phyloP scores from a whole-genome alignment of 2,329 filamentous ascomycete genomes.

The Periconia sp. region DNA sequence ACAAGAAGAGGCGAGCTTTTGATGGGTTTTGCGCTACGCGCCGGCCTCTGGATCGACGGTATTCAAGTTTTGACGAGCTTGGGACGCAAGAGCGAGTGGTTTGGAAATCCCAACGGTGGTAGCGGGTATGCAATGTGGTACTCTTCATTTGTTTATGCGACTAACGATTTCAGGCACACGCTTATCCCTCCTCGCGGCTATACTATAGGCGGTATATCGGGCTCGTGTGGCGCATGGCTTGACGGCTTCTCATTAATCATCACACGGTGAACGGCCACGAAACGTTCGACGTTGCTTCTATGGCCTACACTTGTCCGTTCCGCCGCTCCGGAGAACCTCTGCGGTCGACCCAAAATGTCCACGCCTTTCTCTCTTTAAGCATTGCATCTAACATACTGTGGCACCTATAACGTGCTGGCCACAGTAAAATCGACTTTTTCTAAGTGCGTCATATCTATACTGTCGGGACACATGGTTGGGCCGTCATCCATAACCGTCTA shows the following conservation, averaged over 20 bases:
- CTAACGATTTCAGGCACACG: slow-evolving; percentile 68
- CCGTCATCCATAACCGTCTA: too few relatives aligned
- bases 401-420: too few relatives aligned
- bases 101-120: slow-evolving; percentile 80
- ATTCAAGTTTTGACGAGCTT: slow-evolving; percentile 88
- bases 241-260: slow-evolving; percentile 87
- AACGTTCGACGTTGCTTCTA: too few relatives aligned
- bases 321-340: too few relatives aligned
- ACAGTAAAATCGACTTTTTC: too few relatives aligned
- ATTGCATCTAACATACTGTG: too few relatives aligned
- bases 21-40: slow-evolving; percentile 82
- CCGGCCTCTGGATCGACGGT: slow-evolving; percentile 83
- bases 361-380: too few relatives aligned
- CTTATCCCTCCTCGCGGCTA: slow-evolving; percentile 90
- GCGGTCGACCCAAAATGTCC: too few relatives aligned
- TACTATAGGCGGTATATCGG: slow-evolving; percentile 84
- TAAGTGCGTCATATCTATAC: too few relatives aligned
- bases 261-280: slow-evolving; percentile 63
- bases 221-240: slow-evolving; percentile 79
- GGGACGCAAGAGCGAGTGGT: slow-evolving; percentile 84
- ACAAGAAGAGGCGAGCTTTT: slow-evolving; percentile 84
- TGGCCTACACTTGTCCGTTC: too few relatives aligned
- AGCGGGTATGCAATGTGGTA: slow-evolving; percentile 69
- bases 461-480: too few relatives aligned
- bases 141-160: slow-evolving; percentile 11